Conservation (phyloP, 192 early-diverging fungal genomes). For the Kickxella alabastrina region DNA sequence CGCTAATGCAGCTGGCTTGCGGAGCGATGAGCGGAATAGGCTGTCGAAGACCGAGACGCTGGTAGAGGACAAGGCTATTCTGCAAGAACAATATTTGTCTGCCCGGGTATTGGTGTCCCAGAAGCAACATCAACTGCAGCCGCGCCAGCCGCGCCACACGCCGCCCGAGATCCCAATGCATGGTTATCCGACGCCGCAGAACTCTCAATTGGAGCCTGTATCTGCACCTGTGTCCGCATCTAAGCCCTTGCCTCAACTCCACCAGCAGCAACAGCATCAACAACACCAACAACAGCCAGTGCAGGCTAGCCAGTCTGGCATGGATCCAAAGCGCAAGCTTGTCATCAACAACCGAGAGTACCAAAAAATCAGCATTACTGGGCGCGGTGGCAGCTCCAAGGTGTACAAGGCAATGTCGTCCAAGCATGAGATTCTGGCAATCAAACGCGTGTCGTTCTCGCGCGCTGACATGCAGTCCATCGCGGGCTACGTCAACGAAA, state of each 20-base stretch:
- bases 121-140: constrained; percentile 8
- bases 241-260: no score
- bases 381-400: constrained; percentile 83
- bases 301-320: constrained; percentile 1
- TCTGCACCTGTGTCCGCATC: no score
- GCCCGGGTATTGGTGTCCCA: constrained; percentile 9
- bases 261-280: background rate
- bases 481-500: constrained; percentile 81
- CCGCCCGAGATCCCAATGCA: no score
- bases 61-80: constrained; percentile 7
- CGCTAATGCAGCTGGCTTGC: background rate
- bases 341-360: constrained; percentile 50
- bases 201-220: no score
- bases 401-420: constrained; percentile 81
- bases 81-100: constrained; percentile 23
- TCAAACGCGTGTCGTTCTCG: constrained; percentile 80
- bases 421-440: constrained; percentile 64
- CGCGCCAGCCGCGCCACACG: no score
- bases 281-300: constrained; percentile 4
- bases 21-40: constrained; percentile 2
- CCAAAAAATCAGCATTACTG: constrained; percentile 58
- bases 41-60: constrained; percentile 9
- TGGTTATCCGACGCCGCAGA: no score
- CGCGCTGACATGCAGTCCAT: constrained; percentile 60
- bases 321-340: constrained; percentile 41